A percentile compares a stretch with the other conserved stretches of the same genome.
Conservation (phyloP, 495 filamentous ascomycete species). For the Hapsidospora chrysogenum region DNA sequence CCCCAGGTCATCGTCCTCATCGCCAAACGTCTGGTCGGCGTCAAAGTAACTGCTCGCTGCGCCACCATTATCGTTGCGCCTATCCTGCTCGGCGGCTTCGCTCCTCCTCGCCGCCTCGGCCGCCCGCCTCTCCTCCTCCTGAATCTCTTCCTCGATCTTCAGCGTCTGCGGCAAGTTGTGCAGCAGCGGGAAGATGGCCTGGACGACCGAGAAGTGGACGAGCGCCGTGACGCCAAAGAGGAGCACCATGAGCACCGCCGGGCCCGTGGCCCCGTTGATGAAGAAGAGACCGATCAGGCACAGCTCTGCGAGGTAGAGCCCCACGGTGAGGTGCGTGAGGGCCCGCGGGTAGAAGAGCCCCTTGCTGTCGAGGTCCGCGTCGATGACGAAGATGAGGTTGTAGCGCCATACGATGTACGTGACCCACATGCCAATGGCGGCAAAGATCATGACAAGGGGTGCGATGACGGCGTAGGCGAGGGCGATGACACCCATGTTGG, state of each 20-base stretch:
- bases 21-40: slow-evolving; percentile 36
- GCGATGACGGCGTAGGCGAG: slow-evolving; percentile 82
- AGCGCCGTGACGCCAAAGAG: slow-evolving; percentile 56
- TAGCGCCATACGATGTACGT: slow-evolving; percentile 79
- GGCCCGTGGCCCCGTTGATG: slow-evolving; percentile 48
- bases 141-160: slow-evolving; percentile 3
- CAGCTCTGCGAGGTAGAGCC: slow-evolving; percentile 63
- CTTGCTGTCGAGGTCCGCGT: slow-evolving; percentile 65
- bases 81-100: slow-evolving; percentile 5
- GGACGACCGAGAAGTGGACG: slow-evolving; percentile 65
- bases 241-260: slow-evolving; percentile 55
- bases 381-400: slow-evolving; percentile 68
- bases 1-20: background rate
- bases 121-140: slow-evolving; percentile 2
- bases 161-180: slow-evolving; percentile 46
- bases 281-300: slow-evolving; percentile 74
- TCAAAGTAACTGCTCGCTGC: slow-evolving; percentile 25
- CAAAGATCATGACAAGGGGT: slow-evolving; percentile 74
- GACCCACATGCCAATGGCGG: slow-evolving; percentile 56
- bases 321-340: slow-evolving; percentile 66
- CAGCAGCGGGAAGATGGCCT: slow-evolving; percentile 57
- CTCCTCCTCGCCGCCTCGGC: background rate
- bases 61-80: slow-evolving; percentile 6
- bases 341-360: slow-evolving; percentile 65
- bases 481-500: slow-evolving; percentile 61